Evolutionary conservation across 768 basidiomycete genomes (phyloP), one percentile per base, ranked within the genome.

Genomic region (Trametes villosa): DNA sequence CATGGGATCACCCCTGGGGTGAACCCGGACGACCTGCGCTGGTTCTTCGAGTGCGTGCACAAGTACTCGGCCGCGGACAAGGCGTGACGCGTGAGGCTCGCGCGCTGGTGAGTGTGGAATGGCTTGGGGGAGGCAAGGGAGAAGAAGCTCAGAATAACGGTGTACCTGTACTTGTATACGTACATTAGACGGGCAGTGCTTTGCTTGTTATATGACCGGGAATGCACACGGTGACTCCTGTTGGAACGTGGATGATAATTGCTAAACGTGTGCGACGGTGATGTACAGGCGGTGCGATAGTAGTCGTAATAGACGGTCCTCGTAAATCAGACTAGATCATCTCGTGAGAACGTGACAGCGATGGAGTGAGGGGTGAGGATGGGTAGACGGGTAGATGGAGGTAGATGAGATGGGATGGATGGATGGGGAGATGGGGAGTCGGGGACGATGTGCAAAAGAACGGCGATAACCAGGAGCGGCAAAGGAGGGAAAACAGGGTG

Each of bases 1-100:
- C 97, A 98, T 71, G 97, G 97, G 6, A 96, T 99, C 67, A 97
- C 95, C 4, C 97, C 97, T 12, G 91, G 87, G 26, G 96, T 98
- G 15, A 87, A 97, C 72, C 94, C 96, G 22, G 95, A 98, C 56
- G 93, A 97, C 73, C 78, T 97, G 73, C 79, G 81, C 57, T 96
- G 87, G 86, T 97, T 96, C 80, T 85, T 96, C 63, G 84, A 96
- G 73, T 96, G 94, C 69, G 82, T 94, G 48, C 91, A 89, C 69
- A 92, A 87, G 69, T 91, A 93, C 70, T 94, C 92, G 2, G 70
- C 76, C n/a, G n/a, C n/a, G n/a, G n/a, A n/a, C n/a, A n/a, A n/a
- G 17, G 45, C 52, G 9, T 53, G 46, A 51, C 44, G 42, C 50
- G 8, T 30, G 42, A 22, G 29, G 50, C 12, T 8, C 22, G 44